phyloP scores from a whole-genome alignment of 352 stramenopile species.

The Phytopythium mirpurense region DNA sequence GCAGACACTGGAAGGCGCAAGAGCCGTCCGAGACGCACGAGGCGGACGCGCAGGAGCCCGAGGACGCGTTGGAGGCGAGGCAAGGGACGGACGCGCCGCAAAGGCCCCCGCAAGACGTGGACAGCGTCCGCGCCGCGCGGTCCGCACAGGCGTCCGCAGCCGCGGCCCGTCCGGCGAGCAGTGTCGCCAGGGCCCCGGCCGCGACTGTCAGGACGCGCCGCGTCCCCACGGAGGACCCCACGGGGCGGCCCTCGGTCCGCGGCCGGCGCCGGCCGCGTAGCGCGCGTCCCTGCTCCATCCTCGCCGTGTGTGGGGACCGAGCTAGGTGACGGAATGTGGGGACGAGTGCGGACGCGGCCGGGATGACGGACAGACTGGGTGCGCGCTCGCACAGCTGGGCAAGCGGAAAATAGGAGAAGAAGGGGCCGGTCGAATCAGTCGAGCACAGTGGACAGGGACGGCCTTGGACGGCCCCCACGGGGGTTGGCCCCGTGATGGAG shows the following conservation, averaged over 20 bases:
- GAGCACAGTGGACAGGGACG: neutral
- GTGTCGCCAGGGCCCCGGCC: neutral
- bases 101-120: constrained; percentile 13
- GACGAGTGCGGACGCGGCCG: neutral
- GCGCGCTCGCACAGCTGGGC: neutral
- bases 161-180: neutral
- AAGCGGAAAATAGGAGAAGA: neutral
- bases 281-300: neutral
- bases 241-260: neutral
- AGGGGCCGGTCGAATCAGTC: constrained; percentile 3
- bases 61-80: constrained; percentile 15
- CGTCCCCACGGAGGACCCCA: too few species aligned
- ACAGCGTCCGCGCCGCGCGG: constrained; percentile 11
- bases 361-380: neutral
- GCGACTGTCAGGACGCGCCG: neutral
- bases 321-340: neutral
- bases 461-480: neutral
- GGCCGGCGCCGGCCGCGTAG: neutral
- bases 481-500: too few species aligned
- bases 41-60: constrained; percentile 11
- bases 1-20: constrained; percentile 17
- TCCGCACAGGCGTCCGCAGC: neutral
- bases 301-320: neutral
- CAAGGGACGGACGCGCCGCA: constrained; percentile 14
- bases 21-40: constrained; percentile 9